phyloP scores from a whole-genome alignment of 2,329 filamentous ascomycete genomes.

The Whalleya microplaca region DNA sequence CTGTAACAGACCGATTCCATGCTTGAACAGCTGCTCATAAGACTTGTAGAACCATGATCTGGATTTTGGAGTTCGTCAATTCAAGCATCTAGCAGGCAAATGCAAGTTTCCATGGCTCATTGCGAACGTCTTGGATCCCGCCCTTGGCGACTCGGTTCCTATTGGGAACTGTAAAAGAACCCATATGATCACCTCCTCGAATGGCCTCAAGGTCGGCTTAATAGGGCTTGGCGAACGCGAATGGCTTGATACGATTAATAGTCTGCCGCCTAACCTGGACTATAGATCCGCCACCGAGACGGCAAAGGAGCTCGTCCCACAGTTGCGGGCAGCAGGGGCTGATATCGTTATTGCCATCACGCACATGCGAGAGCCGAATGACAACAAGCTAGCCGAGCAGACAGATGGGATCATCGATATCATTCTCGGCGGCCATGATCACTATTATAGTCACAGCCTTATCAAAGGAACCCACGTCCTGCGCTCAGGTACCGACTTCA shows the following conservation, averaged over 20 bases:
- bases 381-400: constrained; percentile 80
- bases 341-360: constrained; percentile 83
- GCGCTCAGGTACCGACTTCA: constrained; percentile 90
- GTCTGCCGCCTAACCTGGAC: constrained; percentile 77
- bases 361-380: constrained; percentile 87
- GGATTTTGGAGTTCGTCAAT: constrained; percentile 86
- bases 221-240: constrained; percentile 86
- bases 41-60: constrained; percentile 78
- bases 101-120: constrained; percentile 89
- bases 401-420: constrained; percentile 78
- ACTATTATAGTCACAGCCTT: constrained; percentile 79
- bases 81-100: constrained; percentile 70
- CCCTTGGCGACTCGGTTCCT: constrained; percentile 72
- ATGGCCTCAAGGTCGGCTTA: constrained; percentile 83
- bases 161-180: constrained; percentile 78
- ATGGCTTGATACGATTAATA: constrained; percentile 89
- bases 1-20: not conserved
- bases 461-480: constrained; percentile 82
- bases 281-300: constrained; percentile 80
- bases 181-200: constrained; percentile 76
- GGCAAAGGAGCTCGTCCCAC: constrained; percentile 74
- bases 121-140: constrained; percentile 85
- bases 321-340: constrained; percentile 74
- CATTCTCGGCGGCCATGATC: constrained; percentile 87
- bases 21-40: constrained; percentile 15